These are phyloP conservation scores for Elasticomyces elasticus DNA, from an alignment of 495 filamentous ascomycete species.

Conservation along the genomic window DNA sequence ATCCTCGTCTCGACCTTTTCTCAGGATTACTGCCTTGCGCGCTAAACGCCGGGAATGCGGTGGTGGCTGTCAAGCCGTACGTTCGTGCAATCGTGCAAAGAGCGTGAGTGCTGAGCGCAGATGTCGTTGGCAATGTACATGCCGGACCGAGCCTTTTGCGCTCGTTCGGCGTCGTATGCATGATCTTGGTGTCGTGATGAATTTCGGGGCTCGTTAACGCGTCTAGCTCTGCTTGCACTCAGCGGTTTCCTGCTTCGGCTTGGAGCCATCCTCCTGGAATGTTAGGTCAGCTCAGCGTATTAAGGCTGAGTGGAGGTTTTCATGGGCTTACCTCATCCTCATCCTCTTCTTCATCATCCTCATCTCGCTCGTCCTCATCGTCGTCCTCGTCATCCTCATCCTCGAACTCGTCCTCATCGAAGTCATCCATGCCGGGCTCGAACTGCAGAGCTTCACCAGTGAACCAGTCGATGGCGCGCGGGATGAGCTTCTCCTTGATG, in stretches of 20 bases:
- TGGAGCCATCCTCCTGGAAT: slow-evolving; percentile 75
- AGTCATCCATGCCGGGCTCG: slow-evolving; percentile 83
- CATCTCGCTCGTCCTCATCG: slow-evolving; percentile 75
- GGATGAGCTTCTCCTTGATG: slow-evolving; percentile 99
- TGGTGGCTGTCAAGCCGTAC: too few relatives aligned
- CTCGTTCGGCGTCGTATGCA: too few relatives aligned
- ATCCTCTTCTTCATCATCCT: slow-evolving; percentile 78
- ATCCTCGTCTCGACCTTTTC: too few relatives aligned
- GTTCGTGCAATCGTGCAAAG: not conserved
- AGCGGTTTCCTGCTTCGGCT: slow-evolving; percentile 96
- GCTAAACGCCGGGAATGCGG: not conserved
- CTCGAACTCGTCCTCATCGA: slow-evolving; percentile 72
- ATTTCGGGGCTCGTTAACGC: not conserved
- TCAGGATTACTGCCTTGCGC: too few relatives aligned
- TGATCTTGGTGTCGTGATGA: not conserved
- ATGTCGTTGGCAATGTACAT: not conserved
- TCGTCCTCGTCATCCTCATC: slow-evolving; percentile 92
- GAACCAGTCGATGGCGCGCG: slow-evolving; percentile 98
- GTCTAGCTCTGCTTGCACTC: slow-evolving; percentile 96
- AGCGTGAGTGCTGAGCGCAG: not conserved
- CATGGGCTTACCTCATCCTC: slow-evolving; percentile 78
- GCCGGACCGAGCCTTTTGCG: not conserved
- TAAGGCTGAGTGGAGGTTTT: slow-evolving; percentile 3
- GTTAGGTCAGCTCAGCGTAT: not conserved
- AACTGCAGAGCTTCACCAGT: slow-evolving; percentile 96